phyloP scores from a whole-genome alignment of 495 filamentous ascomycete genomes.

The Neurospora sp. region DNA sequence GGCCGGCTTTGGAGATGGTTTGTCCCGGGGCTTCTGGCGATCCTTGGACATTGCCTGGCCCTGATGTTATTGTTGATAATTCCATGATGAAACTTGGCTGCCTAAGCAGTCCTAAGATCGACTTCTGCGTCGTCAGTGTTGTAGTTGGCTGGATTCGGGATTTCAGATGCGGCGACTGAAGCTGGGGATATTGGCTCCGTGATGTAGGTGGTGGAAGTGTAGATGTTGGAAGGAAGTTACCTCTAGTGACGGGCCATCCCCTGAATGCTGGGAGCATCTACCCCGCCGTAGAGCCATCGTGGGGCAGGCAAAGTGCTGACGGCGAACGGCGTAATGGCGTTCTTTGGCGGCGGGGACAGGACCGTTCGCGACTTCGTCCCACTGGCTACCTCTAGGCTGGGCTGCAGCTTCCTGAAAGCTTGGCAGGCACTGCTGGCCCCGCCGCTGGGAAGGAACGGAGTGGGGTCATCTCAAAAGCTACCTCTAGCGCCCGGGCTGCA shows the following conservation, averaged over 20 bases:
- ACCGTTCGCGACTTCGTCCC: neutral
- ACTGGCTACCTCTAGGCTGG: neutral
- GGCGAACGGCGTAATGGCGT: neutral
- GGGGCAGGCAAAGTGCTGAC: neutral
- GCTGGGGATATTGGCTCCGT: neutral
- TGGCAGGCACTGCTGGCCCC: neutral
- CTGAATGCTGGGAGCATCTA: neutral
- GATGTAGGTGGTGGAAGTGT: neutral
- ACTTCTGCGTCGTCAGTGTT: neutral
- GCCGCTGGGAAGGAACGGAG: neutral
- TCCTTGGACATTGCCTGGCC: neutral
- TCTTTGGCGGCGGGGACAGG: neutral
- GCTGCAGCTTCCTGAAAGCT: neutral
- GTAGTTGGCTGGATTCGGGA: neutral
- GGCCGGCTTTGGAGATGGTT: neutral
- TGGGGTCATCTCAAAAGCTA: neutral
- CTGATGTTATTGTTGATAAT: conserved; percentile 9
- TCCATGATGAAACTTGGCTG: conserved; percentile 11
- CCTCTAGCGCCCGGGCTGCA: neutral
- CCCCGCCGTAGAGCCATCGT: neutral
- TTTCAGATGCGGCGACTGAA: conserved; percentile 4
- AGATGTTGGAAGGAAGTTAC: neutral
- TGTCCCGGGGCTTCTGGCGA: neutral
- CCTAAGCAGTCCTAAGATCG: neutral
- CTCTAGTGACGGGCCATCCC: neutral